Base-by-base conservation (phyloP, 192 early-diverging fungal species). In the Lobosporangium transversale region DNA sequence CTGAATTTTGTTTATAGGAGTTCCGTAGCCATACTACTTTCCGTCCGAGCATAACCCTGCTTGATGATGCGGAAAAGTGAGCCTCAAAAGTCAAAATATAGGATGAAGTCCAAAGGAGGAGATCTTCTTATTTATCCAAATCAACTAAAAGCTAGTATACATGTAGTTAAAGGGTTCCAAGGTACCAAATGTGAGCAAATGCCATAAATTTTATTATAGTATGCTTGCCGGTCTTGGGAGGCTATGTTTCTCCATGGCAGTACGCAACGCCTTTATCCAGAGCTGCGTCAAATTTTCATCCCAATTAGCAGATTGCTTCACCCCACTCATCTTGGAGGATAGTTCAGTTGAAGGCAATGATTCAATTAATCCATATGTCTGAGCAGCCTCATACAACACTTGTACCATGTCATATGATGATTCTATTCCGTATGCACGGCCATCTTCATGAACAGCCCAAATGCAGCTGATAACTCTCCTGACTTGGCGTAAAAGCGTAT, bases 361-460 rank as follows among this genome's bases (percentile, higher is more conserved):
- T 14, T 10, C 37, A 40, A 40, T 40, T 10, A 52, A 27, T 45
- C 57, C 66, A 53, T 69, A 32, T 2, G 17, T 31, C 3, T 32
- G 40, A 31, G 58, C 47, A 15, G 67, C 50, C 18, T 59, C 67
- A 23, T 45, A 43, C 23, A 69, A 21, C 5, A 23, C 24, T 37
- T 45, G 44, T 9, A 69, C 67, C 67, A 69, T 69, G 20, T 60
- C 67, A 14, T 21, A 29, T 18, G 67, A 42, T 5, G 67, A 50
- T 44, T 50, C 50, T n/a, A 69, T 58, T 2, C 52, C 42, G 30
- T 60, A 69, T 32, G 51, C 67, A 3, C 47, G 54, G 42, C 51
- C 67, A 69, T 69, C 51, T 61, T 69, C 51, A 44, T 57, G 42
- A 69, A 69, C 20, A 69, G 32, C 29, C 67, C 67, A 54, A 69